Base-by-base conservation (phyloP, 441 rosid genomes). In the Adansonia grandidieri region DNA sequence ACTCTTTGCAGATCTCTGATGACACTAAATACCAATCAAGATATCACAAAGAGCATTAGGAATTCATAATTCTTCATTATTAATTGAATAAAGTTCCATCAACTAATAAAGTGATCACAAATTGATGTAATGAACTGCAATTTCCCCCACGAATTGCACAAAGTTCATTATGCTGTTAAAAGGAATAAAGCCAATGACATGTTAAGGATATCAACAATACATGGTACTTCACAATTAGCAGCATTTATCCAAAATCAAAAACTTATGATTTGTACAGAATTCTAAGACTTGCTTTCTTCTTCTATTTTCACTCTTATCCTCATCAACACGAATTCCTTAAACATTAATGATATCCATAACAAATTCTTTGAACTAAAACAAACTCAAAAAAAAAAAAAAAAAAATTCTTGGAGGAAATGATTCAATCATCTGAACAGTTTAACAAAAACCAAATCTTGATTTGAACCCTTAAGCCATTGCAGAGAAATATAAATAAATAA, bases 21-120 rank as follows among this genome's bases (percentile, higher is more conserved):
- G 37, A 70, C 69, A 58, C n/a, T 20, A 47, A 48, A 14, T 45
- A 75, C 42, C 69, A 74, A 74, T 48, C 78, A 62, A 75, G 62
- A 60, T 37, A 40, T 20, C 20, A 40, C 48, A 56, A 68, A 45
- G 68, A n/a, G 10, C 3, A 17, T 11, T 42, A 7, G 2, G 54
- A 66, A 73, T 19, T 67, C 54, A 45, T 45, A 67, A 5, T 72
- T 19, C 64, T 53, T 71, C 0, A 54, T 37, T 5, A 40, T 51
- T 71, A 28, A 32, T 9, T 2, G 9, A 71, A 53, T 71, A 15
- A 53, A 15, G 60, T 53, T n/a, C 45, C 13, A 71, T 7, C 8
- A 20, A 8, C 62, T 32, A 71, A 71, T 15, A 71, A 53, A 67
- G 28, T 71, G 15, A 32, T 60, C 56, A 60, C 9, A 71, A 32